phyloP scores from a whole-genome alignment of 23 red algal genomes.

The Gracilaria domingensis region DNA sequence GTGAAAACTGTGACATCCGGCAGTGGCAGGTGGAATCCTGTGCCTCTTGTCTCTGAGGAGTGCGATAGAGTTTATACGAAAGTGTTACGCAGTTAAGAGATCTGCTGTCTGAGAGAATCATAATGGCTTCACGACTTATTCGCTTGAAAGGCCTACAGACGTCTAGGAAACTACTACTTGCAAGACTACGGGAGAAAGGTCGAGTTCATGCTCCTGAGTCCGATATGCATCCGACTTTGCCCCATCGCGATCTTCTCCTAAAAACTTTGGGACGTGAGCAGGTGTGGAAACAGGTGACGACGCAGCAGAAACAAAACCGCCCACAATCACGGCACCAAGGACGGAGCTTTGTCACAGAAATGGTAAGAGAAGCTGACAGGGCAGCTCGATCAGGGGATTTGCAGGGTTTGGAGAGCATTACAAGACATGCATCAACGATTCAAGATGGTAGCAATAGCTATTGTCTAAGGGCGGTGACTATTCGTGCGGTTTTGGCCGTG shows the following conservation, averaged over 20 bases:
- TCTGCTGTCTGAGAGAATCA: background rate
- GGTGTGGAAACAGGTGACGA: conserved; percentile 13
- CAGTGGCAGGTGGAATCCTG: background rate
- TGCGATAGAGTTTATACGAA: background rate
- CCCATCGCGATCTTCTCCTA: conserved; percentile 52
- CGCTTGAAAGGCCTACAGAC: background rate
- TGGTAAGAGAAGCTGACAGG: background rate
- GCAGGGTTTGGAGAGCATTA: background rate
- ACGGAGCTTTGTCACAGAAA: background rate
- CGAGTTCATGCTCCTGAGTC: conserved; percentile 61
- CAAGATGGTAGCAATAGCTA: background rate
- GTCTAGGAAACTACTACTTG: background rate
- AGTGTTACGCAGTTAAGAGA: background rate
- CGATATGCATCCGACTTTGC: conserved; percentile 63
- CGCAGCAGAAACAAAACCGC: background rate
- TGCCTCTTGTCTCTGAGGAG: background rate
- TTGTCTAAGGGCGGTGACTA: conserved; percentile 42
- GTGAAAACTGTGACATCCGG: background rate
- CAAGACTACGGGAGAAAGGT: conserved; percentile 28
- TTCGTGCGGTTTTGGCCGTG: conserved; percentile 24
- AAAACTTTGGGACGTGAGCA: conserved; percentile 14
- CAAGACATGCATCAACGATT: conserved; percentile 10
- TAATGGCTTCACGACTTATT: background rate
- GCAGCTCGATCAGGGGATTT: conserved; percentile 22
- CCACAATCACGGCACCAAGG: background rate